phyloP scores from a whole-genome alignment of 495 filamentous ascomycete species.

The Hyaloscypha variabilis region DNA sequence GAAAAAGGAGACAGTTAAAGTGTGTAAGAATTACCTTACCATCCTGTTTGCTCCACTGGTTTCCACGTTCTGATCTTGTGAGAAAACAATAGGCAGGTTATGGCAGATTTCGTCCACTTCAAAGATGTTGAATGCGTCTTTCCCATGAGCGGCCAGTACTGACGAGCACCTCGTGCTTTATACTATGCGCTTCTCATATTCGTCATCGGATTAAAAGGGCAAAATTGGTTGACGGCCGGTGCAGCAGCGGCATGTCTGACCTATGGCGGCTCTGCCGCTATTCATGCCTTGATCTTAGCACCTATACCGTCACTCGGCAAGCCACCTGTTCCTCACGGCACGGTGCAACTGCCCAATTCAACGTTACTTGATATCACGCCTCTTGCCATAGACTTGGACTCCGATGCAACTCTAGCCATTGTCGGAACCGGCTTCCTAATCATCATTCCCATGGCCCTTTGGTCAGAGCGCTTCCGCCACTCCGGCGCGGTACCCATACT shows the following conservation, averaged over 20 bases:
- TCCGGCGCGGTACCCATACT: constrained; percentile 12
- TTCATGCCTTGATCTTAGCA: constrained; percentile 11
- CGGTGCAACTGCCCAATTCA: not conserved
- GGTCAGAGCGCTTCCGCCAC: not conserved
- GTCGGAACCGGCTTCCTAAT: constrained; percentile 6
- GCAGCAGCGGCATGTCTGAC: constrained; percentile 10
- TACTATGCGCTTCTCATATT: constrained; percentile 12
- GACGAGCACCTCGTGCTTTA: not conserved
- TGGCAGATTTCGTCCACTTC: constrained; percentile 4
- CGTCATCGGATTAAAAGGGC: not conserved
- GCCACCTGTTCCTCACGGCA: not conserved
- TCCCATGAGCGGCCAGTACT: constrained; percentile 14
- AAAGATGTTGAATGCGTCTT: constrained; percentile 13
- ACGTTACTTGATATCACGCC: not conserved
- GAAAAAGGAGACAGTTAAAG: too few relatives aligned
- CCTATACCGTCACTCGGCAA: not conserved
- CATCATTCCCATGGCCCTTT: constrained; percentile 9
- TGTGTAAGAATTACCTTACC: too few relatives aligned
- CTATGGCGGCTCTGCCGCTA: constrained; percentile 5
- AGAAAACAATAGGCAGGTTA: too few relatives aligned
- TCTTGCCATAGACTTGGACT: constrained; percentile 5
- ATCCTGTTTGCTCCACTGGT: too few relatives aligned
- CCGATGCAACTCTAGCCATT: constrained; percentile 12
- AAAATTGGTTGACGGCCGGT: constrained; percentile 15
- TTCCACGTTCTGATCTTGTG: too few relatives aligned